Percentiles rank a stretch among this genome's conserved stretches.
Conservation (phyloP, 2,329 filamentous ascomycete genomes). For the Emmonsia crescens region DNA sequence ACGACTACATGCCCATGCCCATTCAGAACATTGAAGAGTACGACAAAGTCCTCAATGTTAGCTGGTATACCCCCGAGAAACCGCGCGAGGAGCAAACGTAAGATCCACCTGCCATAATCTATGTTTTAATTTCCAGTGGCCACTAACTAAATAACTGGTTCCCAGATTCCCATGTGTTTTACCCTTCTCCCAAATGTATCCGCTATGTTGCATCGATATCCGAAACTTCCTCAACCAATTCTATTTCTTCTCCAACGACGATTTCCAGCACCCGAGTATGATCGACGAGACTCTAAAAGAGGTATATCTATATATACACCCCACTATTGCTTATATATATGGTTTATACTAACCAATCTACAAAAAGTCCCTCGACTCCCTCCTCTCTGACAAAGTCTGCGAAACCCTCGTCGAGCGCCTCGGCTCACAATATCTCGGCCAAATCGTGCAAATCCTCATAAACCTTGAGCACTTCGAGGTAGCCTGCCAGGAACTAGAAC, state of each 20-base stretch:
- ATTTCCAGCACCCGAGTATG: conserved; percentile 79
- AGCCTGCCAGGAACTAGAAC: conserved; percentile 81
- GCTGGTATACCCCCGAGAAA: conserved; percentile 87
- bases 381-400: conserved; percentile 89
- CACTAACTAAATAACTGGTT: conserved; percentile 14
- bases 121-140: conserved; percentile 5
- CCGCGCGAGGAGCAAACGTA: conserved; percentile 63
- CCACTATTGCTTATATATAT: conserved; percentile 2
- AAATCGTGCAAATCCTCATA: conserved; percentile 97
- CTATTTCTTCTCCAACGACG: conserved; percentile 93
- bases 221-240: conserved; percentile 97
- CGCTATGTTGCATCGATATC: conserved; percentile 94
- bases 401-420: conserved; percentile 78
- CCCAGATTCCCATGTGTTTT: conserved; percentile 81
- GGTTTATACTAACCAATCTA: conserved; percentile 7
- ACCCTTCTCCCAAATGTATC: conserved; percentile 98
- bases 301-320: conserved; percentile 33
- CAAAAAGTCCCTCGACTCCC: conserved; percentile 77
- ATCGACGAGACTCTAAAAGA: conserved; percentile 85
- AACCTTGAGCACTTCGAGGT: conserved; percentile 95
- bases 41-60: conserved; percentile 89
- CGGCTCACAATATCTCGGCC: conserved; percentile 84
- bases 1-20: conserved; percentile 99
- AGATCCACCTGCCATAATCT: conserved; percentile 20
- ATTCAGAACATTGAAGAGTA: conserved; percentile 86